Evolutionary conservation across 1,284 basidiomycete species (phyloP).

Genomic region (Psilocybe mexicana): DNA sequence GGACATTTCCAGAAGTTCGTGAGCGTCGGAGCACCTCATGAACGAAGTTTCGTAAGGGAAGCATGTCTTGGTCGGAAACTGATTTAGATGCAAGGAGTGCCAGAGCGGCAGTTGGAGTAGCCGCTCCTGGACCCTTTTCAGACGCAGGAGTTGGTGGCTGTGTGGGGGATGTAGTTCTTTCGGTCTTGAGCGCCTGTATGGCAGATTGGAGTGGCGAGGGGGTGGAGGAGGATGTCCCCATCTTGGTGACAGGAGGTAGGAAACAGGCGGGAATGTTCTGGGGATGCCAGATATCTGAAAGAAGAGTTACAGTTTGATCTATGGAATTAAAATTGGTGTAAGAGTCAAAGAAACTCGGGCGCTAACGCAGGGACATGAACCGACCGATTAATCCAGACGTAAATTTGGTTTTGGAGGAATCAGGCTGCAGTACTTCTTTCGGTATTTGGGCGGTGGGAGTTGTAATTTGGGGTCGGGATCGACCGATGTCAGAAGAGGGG

Average conservation of each 20-base stretch:
- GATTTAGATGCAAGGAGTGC: constrained; percentile 14
- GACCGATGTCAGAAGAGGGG: constrained; percentile 11
- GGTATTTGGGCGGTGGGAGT: constrained; percentile 31
- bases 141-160: background rate
- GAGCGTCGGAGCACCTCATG: constrained; percentile 78
- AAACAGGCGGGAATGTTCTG: constrained; percentile 69
- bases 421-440: constrained; percentile 36
- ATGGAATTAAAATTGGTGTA: constrained; percentile 19
- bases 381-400: constrained; percentile 67
- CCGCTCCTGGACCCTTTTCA: constrained; percentile 34
- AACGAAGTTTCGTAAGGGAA: constrained; percentile 70
- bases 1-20: constrained; percentile 69
- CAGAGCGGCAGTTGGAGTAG: constrained; percentile 16
- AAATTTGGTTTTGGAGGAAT: constrained; percentile 62
- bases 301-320: constrained; percentile 77
- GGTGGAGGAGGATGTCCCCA: background rate
- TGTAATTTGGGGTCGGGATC: constrained; percentile 1
- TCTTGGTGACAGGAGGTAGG: constrained; percentile 36
- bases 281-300: constrained; percentile 74
- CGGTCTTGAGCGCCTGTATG: background rate
- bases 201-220: background rate
- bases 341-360: constrained; percentile 1
- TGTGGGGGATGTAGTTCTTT: background rate
- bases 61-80: constrained; percentile 34
- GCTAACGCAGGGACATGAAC: constrained; percentile 27